A percentile compares a stretch with the other conserved stretches of the same genome.
These are phyloP conservation scores for Aspergillus sp. DNA, from an alignment of 2,329 filamentous ascomycete genomes.

Conservation along the genomic window DNA sequence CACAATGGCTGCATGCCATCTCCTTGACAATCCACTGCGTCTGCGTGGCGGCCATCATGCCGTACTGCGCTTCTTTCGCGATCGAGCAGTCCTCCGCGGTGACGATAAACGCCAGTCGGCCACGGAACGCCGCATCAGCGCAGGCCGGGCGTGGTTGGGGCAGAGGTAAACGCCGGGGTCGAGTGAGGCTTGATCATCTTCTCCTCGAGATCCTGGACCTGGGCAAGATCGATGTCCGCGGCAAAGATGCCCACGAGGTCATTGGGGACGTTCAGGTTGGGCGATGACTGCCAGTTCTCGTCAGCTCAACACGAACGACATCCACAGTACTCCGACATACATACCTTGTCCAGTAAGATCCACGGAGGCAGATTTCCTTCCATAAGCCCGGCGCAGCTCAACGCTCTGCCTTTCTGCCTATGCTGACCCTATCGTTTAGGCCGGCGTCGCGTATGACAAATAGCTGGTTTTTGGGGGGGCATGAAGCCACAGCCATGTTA, in stretches of 20 bases:
- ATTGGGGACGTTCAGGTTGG: constrained; percentile 7
- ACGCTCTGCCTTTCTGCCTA: no score
- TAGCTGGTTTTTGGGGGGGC: no score
- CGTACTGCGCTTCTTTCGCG: constrained; percentile 13
- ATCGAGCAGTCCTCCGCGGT: constrained; percentile 13
- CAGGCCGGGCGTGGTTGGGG: constrained; percentile 17
- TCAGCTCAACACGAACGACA: no score
- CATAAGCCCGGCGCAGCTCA: constrained; percentile 14
- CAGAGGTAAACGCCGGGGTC: constrained; percentile 13
- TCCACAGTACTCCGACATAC: no score
- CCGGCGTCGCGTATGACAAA: no score
- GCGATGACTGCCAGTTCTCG: constrained; percentile 9
- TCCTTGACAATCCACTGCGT: constrained; percentile 14
- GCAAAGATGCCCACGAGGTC: constrained; percentile 9
- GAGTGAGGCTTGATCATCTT: constrained; percentile 15
- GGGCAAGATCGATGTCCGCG: constrained; percentile 5
- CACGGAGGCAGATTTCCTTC: constrained; percentile 15
- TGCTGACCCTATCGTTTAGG: no score
- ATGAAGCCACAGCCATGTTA: no score
- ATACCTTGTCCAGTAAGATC: constrained; percentile 16
- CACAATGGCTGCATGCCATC: constrained; percentile 8
- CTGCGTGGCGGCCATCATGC: constrained; percentile 15
- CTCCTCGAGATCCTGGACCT: constrained; percentile 2
- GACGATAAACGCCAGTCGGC: constrained; percentile 15
- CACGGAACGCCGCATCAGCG: constrained; percentile 11